These are phyloP conservation scores for Camellia granthamiana DNA, from an alignment of 148 eudicot species.

Conservation along the genomic window DNA sequence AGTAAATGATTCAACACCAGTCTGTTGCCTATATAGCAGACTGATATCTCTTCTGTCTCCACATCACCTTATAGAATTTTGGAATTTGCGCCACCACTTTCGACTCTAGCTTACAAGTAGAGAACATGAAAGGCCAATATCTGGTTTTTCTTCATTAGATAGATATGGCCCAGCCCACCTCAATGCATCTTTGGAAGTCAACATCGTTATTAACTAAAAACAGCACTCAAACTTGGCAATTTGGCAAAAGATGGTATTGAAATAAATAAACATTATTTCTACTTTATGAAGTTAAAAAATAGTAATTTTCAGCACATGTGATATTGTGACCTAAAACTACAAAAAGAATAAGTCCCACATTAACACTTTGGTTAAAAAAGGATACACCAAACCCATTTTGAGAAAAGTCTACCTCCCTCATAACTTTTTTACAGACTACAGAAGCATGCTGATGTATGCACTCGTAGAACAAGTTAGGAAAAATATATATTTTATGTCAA, in stretches of 20 bases:
- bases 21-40: neutral
- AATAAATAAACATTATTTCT: neutral
- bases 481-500: neutral
- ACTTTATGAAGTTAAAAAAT: neutral
- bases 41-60: too few species aligned
- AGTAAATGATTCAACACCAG: neutral
- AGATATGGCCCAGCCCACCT: too few species aligned
- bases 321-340: neutral
- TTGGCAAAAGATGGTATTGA: neutral
- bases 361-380: neutral
- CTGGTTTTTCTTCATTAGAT: too few species aligned
- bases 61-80: too few species aligned
- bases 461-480: neutral
- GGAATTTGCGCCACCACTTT: neutral
- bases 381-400: neutral
- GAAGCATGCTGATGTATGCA: conserved; percentile 2
- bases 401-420: neutral
- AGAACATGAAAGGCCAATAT: too few species aligned
- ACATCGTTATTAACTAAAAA: neutral
- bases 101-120: too few species aligned
- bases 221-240: neutral
- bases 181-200: neutral
- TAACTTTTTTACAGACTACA: neutral
- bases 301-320: too few species aligned
- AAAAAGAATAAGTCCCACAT: neutral